A percentile compares a stretch with the other conserved stretches of the same genome.
Conservation (phyloP, 805 yeast species). For the Cyberlindnera galapagoensis region DNA sequence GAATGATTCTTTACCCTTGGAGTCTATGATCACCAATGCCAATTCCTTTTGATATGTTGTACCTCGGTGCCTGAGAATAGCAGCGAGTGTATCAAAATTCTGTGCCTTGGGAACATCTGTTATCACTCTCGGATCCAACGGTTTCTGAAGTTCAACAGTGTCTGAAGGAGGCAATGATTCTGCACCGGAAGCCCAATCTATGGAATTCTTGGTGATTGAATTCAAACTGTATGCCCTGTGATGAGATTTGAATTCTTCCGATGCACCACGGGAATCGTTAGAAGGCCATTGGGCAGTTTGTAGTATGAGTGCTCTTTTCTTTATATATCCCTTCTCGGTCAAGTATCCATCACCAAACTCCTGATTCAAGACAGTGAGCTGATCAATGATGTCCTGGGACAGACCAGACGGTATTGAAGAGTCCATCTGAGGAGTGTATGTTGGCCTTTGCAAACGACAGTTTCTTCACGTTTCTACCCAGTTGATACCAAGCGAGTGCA, state of each 20-base stretch:
- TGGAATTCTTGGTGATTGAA: conserved; percentile 25
- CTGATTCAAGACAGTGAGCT: conserved; percentile 35
- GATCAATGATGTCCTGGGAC: conserved; percentile 10
- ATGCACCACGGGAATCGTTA: too few relatives aligned
- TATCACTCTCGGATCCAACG: conserved; percentile 56
- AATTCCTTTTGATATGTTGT: conserved; percentile 54
- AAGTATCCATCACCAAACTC: conserved; percentile 65
- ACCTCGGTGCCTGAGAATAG: conserved; percentile 70
- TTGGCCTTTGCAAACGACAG: background rate
- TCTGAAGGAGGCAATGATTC: conserved; percentile 27
- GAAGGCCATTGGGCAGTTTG: conserved; percentile 5
- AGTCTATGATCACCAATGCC: conserved; percentile 69
- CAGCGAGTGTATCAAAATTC: conserved; percentile 57
- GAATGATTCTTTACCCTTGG: conserved; percentile 72
- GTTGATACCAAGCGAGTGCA: too few relatives aligned
- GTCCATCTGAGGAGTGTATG: too few relatives aligned
- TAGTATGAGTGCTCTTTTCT: conserved; percentile 43
- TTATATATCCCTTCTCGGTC: conserved; percentile 66
- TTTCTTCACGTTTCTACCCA: too few relatives aligned
- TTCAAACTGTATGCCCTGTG: conserved; percentile 21
- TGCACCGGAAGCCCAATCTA: conserved; percentile 15
- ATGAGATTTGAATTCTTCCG: conserved; percentile 11
- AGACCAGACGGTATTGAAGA: conserved; percentile 20
- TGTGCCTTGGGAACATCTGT: conserved; percentile 31
- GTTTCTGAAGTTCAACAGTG: conserved; percentile 25